A percentile compares a stretch with the other conserved stretches of the same genome.
Conservation (phyloP, 176 grass and related monocot genomes). For the Oryza punctata region DNA sequence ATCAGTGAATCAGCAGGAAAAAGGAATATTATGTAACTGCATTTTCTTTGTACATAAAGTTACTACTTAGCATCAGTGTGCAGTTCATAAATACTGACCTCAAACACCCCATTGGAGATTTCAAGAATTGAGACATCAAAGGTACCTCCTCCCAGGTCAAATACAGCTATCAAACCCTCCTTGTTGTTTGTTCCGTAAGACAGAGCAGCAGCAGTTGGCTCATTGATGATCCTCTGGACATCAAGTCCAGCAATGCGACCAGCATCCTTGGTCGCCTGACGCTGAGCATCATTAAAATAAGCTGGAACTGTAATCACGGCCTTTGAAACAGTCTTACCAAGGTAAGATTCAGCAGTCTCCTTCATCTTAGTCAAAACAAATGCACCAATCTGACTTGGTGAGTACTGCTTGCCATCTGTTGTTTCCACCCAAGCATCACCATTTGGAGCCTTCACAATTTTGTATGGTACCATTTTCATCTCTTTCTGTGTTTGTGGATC, state of each 20-base stretch:
- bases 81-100: conserved; percentile 11
- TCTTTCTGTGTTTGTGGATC: conserved; percentile 42
- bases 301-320: conserved; percentile 48
- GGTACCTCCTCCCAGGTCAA: conserved; percentile 42
- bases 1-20: not conserved
- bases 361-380: conserved; percentile 47
- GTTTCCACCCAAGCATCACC: conserved; percentile 52
- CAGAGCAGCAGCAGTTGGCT: conserved; percentile 41
- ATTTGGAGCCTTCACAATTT: conserved; percentile 42
- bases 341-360: conserved; percentile 41
- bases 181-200: conserved; percentile 46
- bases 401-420: conserved; percentile 38
- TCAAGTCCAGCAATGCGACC: conserved; percentile 50
- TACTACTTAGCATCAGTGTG: not conserved
- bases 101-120: conserved; percentile 50
- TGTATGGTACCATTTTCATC: conserved; percentile 48
- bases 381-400: conserved; percentile 43
- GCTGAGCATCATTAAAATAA: conserved; percentile 50
- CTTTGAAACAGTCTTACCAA: conserved; percentile 42
- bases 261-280: conserved; percentile 50
- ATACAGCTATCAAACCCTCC: conserved; percentile 44
- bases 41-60: not conserved
- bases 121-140: conserved; percentile 47
- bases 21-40: not conserved
- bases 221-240: conserved; percentile 47